These are phyloP conservation scores for Plantago coronopus DNA, from an alignment of 305 asterid species.

Conservation along the genomic window DNA sequence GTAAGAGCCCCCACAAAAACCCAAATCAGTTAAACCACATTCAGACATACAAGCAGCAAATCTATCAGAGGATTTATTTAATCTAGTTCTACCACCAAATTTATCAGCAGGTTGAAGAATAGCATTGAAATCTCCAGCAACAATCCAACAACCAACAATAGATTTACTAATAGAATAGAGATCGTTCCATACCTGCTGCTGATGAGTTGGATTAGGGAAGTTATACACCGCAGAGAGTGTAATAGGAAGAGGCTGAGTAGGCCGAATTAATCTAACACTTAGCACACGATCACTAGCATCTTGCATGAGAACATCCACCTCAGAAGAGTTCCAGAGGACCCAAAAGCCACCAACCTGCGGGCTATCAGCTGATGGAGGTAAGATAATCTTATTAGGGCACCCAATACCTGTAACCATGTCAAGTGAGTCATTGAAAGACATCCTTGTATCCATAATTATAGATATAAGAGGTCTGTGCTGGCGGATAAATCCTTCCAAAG, in stretches of 20 bases:
- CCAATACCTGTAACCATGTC: not conserved
- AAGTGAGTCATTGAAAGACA: not conserved
- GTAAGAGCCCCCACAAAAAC: too few relatives aligned
- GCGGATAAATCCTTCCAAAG: too few relatives aligned
- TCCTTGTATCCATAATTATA: not conserved
- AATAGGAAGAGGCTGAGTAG: not conserved
- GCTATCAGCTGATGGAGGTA: too few relatives aligned
- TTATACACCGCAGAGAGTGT: not conserved
- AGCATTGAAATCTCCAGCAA: too few relatives aligned
- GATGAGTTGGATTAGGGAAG: not conserved
- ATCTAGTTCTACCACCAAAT: too few relatives aligned
- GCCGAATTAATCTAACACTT: not conserved
- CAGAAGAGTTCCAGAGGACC: not conserved
- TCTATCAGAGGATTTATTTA: rapidly evolving
- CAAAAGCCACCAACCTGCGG: not conserved
- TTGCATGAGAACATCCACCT: not conserved
- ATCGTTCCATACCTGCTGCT: not conserved
- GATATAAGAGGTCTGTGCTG: not conserved
- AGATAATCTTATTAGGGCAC: not conserved
- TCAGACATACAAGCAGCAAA: too few relatives aligned
- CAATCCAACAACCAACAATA: too few relatives aligned
- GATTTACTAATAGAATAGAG: not conserved
- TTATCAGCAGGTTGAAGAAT: too few relatives aligned
- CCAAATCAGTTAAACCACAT: too few relatives aligned
- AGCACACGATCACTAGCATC: not conserved